Conservation (phyloP, 495 filamentous ascomycete species). For the Elasticomyces elasticus region DNA sequence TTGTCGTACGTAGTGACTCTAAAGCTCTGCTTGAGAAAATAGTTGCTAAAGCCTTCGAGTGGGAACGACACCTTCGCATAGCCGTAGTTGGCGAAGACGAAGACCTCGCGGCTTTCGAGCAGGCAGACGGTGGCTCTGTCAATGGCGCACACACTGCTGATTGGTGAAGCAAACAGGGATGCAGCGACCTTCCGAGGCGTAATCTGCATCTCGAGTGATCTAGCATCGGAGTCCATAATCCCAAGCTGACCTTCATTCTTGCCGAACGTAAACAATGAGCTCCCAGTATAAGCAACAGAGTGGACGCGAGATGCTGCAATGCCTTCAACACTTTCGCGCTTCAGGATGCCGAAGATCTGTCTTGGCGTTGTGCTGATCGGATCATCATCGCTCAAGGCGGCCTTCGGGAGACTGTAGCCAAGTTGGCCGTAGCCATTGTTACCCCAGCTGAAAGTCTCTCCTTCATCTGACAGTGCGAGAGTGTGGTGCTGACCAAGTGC, state of each 20-base stretch:
- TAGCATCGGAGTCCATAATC: constrained; percentile 86
- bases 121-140: constrained; percentile 81
- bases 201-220: constrained; percentile 71
- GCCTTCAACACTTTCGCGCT: constrained; percentile 71
- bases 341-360: constrained; percentile 84
- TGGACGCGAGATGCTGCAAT: constrained; percentile 86
- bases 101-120: constrained; percentile 78
- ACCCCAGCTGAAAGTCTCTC: constrained; percentile 88
- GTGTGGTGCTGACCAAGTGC: constrained; percentile 88
- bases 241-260: constrained; percentile 94
- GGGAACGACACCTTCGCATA: constrained; percentile 80
- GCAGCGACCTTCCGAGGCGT: constrained; percentile 80
- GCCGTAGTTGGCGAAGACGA: constrained; percentile 86
- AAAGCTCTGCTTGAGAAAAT: constrained; percentile 55
- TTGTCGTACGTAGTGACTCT: constrained; percentile 59
- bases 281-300: constrained; percentile 73
- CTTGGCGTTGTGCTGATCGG: constrained; percentile 70
- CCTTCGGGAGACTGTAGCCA: constrained; percentile 59
- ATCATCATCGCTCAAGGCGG: constrained; percentile 52
- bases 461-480: constrained; percentile 67
- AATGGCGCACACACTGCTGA: constrained; percentile 74
- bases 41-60: constrained; percentile 55
- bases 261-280: constrained; percentile 84
- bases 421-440: constrained; percentile 80
- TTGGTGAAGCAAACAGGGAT: constrained; percentile 67